Percentiles rank a stretch among this genome's conserved stretches.
Conservation (phyloP, 441 rosid genomes). For the Adansonia madagascariensis region DNA sequence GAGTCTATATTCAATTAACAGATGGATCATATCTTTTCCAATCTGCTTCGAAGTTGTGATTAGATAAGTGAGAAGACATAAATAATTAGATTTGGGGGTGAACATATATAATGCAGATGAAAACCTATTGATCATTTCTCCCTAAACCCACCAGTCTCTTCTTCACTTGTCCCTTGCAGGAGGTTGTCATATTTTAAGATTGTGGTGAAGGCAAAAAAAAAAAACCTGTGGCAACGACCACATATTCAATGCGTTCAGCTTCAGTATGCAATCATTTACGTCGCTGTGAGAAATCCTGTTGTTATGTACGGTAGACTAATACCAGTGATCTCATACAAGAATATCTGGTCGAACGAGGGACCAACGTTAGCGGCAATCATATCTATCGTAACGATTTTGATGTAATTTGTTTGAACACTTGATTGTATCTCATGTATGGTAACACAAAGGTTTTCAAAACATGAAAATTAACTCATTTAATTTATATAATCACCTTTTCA, state of each 20-base stretch:
- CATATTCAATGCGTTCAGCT: conserved; percentile 51
- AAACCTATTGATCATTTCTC: conserved; percentile 14
- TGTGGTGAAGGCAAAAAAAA: conserved; percentile 50
- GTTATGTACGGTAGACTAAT: conserved; percentile 41
- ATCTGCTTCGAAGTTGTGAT: not conserved
- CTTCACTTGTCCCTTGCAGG: conserved; percentile 48
- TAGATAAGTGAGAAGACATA: not conserved
- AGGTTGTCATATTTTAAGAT: conserved; percentile 63
- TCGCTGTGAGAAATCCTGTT: conserved; percentile 58
- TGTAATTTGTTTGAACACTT: not conserved
- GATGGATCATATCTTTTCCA: not conserved
- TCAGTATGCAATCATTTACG: not conserved
- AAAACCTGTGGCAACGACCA: conserved; percentile 35
- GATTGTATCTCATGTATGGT: not conserved
- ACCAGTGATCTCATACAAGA: not conserved
- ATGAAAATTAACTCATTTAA: no score
- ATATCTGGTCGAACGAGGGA: not conserved
- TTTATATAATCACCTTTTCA: no score
- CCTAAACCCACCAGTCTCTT: conserved; percentile 45
- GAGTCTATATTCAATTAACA: not conserved
- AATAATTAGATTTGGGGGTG: not conserved
- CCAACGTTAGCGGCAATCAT: not conserved
- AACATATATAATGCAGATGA: not conserved
- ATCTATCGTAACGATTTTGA: not conserved
- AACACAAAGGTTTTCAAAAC: no score